Conservation (phyloP, 1,284 basidiomycete genomes). For the Cutaneotrichosporon daszewskae region DNA sequence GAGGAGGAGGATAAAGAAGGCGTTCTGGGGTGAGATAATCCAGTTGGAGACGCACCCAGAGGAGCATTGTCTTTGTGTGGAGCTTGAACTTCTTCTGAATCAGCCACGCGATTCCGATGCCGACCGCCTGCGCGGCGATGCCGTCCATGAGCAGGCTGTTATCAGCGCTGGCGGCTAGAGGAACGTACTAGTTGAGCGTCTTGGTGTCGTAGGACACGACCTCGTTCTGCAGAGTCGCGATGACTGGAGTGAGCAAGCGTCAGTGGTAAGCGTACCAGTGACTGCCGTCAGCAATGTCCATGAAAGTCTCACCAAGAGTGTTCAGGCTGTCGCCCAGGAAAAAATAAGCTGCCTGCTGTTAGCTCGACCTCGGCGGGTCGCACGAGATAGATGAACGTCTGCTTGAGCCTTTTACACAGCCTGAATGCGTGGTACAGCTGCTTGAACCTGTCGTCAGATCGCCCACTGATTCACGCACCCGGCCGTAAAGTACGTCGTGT, state of each 20-base stretch:
- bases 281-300: slow-evolving; percentile 10
- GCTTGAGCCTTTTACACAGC: slow-evolving; percentile 64
- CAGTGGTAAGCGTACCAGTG: background rate
- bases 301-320: slow-evolving; percentile 34
- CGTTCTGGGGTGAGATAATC: slow-evolving; percentile 53
- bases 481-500: slow-evolving; percentile 13
- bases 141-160: slow-evolving; percentile 64
- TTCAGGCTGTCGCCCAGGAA: slow-evolving; percentile 63
- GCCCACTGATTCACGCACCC: slow-evolving; percentile 15
- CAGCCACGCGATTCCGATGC: slow-evolving; percentile 65
- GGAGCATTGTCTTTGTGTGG: slow-evolving; percentile 60
- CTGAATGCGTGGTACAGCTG: slow-evolving; percentile 63
- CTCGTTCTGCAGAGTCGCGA: slow-evolving; percentile 71
- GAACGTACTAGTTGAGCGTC: too few relatives aligned
- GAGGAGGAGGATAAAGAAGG: slow-evolving; percentile 37
- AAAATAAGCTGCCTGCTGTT: slow-evolving; percentile 55
- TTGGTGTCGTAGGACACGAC: slow-evolving; percentile 46
- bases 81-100: slow-evolving; percentile 67
- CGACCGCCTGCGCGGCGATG: slow-evolving; percentile 64
- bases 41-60: slow-evolving; percentile 48
- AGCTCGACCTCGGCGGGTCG: slow-evolving; percentile 49
- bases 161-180: too few relatives aligned
- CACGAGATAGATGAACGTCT: slow-evolving; percentile 50
- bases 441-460: too few relatives aligned
- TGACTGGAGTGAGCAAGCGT: slow-evolving; percentile 55